These are phyloP conservation scores for Paraconiothyrium brasiliense DNA, from an alignment of 2,329 filamentous ascomycete genomes.

Conservation along the genomic window DNA sequence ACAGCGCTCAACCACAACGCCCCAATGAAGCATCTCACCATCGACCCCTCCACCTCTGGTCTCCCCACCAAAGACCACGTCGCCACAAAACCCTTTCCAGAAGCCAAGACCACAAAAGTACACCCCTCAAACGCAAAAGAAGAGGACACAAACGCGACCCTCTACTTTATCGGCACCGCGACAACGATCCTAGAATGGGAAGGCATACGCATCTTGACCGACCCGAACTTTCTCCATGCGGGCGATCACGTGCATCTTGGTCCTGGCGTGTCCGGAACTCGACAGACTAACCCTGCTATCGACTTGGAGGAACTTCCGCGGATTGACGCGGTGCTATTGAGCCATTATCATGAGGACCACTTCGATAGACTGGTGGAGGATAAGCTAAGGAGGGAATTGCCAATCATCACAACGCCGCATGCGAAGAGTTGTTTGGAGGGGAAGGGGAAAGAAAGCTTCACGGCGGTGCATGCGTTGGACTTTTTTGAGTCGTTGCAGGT, in stretches of 20 bases:
- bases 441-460: conserved; percentile 62
- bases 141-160: conserved; percentile 53
- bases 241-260: conserved; percentile 74
- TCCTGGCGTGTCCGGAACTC: conserved; percentile 66
- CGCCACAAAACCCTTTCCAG: conserved; percentile 48
- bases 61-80: conserved; percentile 53
- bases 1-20: not conserved
- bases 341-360: conserved; percentile 71
- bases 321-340: conserved; percentile 68
- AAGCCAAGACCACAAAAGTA: conserved; percentile 56
- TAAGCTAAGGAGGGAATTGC: conserved; percentile 62
- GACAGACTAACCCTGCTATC: conserved; percentile 68
- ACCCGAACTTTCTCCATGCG: conserved; percentile 66
- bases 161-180: conserved; percentile 66
- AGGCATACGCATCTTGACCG: conserved; percentile 64
- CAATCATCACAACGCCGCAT: conserved; percentile 71
- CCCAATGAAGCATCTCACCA: conserved; percentile 52
- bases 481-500: conserved; percentile 64
- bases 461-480: conserved; percentile 63
- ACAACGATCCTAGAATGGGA: conserved; percentile 66
- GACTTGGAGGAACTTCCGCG: conserved; percentile 67
- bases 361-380: conserved; percentile 64
- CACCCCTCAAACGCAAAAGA: conserved; percentile 51
- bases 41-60: conserved; percentile 50
- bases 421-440: conserved; percentile 63